Conservation (phyloP, 73 alveolate genomes). For the Paramecium sonneborni region DNA sequence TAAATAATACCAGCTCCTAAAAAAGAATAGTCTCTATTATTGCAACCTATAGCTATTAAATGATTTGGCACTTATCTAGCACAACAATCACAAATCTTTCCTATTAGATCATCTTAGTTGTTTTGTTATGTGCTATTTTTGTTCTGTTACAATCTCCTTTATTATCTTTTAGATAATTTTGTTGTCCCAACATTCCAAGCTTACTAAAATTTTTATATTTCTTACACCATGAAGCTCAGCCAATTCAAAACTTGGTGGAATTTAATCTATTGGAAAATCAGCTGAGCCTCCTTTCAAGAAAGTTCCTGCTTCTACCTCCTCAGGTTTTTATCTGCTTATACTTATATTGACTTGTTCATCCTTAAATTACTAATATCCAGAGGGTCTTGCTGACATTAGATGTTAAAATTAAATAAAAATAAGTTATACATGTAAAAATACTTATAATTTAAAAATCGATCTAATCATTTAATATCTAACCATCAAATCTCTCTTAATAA, state of each 20-base stretch:
- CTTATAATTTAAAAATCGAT: too few species aligned
- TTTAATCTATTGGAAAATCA: not conserved
- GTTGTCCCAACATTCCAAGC: constrained; percentile 9
- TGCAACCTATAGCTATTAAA: not conserved
- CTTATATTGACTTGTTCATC: not conserved
- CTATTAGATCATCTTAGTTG: not conserved
- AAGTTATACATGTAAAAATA: too few species aligned
- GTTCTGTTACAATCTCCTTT: not conserved
- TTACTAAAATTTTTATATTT: not conserved
- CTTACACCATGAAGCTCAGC: not conserved
- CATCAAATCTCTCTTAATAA: too few species aligned
- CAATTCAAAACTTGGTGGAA: not conserved
- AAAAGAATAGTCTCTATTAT: not conserved
- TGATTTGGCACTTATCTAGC: not conserved
- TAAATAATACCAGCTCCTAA: not conserved
- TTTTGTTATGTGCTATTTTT: not conserved
- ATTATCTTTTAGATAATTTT: not conserved
- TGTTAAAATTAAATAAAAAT: too few species aligned
- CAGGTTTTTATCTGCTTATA: not conserved
- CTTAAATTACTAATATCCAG: not conserved
- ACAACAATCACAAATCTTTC: constrained; percentile 1
- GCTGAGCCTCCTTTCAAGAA: not conserved
- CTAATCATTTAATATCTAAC: too few species aligned
- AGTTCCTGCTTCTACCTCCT: not conserved
- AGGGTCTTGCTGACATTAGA: not conserved